phyloP scores from a whole-genome alignment of 495 filamentous ascomycete species.

The Talaromyces adpressus region DNA sequence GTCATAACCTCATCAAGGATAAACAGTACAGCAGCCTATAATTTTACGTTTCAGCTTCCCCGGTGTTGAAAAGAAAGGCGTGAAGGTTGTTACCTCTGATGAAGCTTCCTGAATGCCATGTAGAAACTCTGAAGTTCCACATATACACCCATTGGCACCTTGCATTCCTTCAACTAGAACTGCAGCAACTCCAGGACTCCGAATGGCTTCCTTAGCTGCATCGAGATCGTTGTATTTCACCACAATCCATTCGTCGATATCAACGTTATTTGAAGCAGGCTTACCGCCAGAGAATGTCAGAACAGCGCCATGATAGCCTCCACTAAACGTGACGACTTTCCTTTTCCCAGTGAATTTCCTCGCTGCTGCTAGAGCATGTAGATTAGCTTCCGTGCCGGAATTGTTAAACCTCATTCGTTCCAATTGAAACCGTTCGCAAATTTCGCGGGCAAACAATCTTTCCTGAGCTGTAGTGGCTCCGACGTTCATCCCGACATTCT shows the following conservation, averaged over 20 bases:
- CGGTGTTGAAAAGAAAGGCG: not conserved
- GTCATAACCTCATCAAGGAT: not conserved
- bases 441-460: slow-evolving; percentile 25
- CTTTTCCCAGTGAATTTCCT: slow-evolving; percentile 29
- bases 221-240: slow-evolving; percentile 28
- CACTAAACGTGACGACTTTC: slow-evolving; percentile 42
- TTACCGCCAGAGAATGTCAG: slow-evolving; percentile 1
- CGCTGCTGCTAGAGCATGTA: slow-evolving; percentile 38
- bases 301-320: slow-evolving; percentile 49
- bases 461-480: slow-evolving; percentile 36
- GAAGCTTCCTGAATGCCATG: slow-evolving; percentile 16
- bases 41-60: not conserved
- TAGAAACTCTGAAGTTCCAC: slow-evolving; percentile 32
- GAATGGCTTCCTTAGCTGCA: slow-evolving; percentile 13
- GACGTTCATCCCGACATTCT: slow-evolving; percentile 29
- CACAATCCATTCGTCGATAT: not conserved
- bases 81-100: not conserved
- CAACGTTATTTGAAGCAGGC: not conserved
- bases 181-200: slow-evolving; percentile 32
- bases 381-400: slow-evolving; percentile 48
- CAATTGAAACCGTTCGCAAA: slow-evolving; percentile 36
- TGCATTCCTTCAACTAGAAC: slow-evolving; percentile 53
- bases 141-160: slow-evolving; percentile 41
- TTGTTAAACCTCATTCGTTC: slow-evolving; percentile 43
- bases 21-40: not conserved